A percentile compares a stretch with the other conserved stretches of the same genome.
Conservation (phyloP, 1,139 yeast genomes). For the Yamadazyma sp. region DNA sequence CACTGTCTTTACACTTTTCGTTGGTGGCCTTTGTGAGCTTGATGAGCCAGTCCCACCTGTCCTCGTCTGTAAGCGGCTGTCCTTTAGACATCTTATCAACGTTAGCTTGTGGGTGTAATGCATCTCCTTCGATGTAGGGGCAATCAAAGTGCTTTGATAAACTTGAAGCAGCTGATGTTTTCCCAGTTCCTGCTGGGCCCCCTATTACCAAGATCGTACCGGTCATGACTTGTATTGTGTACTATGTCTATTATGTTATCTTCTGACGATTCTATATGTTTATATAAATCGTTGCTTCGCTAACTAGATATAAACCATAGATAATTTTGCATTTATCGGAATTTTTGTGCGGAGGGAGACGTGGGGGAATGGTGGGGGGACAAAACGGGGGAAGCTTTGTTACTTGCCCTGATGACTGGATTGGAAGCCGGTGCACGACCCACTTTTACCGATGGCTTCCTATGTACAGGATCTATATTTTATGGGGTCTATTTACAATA, state of each 20-base stretch:
- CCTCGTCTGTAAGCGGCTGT: constrained; percentile 80
- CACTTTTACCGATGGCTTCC: too few relatives aligned
- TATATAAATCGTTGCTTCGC: neutral
- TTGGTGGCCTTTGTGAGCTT: constrained; percentile 46
- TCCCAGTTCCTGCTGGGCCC: constrained; percentile 96
- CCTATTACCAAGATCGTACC: constrained; percentile 52
- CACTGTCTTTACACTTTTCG: constrained; percentile 28
- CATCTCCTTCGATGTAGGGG: constrained; percentile 82
- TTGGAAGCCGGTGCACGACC: too few relatives aligned
- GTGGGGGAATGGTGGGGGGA: constrained; percentile 6
- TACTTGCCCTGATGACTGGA: too few relatives aligned
- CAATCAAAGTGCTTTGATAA: constrained; percentile 47
- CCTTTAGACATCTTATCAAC: constrained; percentile 81
- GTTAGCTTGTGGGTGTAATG: constrained; percentile 70
- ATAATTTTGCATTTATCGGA: neutral
- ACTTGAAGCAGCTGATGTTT: constrained; percentile 70
- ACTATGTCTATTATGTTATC: neutral
- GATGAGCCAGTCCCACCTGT: constrained; percentile 87
- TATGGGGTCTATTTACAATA: neutral
- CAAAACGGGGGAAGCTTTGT: neutral
- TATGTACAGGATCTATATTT: too few relatives aligned
- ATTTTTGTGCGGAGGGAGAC: constrained; percentile 1
- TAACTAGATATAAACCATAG: neutral
- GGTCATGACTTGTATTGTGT: constrained; percentile 10
- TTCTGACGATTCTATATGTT: neutral